A percentile compares a stretch with the other conserved stretches of the same genome.
These are phyloP conservation scores for Chrysopogon serrulatus DNA, from an alignment of 176 grass and related monocot species.

Conservation along the genomic window DNA sequence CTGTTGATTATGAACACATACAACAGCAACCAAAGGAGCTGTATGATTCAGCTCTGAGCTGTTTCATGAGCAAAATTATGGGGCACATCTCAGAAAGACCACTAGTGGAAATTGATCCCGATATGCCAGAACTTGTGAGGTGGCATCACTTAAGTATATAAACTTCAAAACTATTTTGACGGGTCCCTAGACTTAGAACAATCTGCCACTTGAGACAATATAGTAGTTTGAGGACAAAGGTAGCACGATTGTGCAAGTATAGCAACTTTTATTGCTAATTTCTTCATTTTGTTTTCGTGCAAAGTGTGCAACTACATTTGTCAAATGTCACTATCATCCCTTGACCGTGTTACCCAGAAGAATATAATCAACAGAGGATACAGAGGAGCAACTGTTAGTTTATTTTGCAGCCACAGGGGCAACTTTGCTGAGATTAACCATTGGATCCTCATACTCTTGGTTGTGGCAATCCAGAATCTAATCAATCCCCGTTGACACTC, in stretches of 20 bases:
- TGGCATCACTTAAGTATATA: background rate
- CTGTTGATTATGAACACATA: background rate
- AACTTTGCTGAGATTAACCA: constrained; percentile 78
- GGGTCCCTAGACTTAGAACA: background rate
- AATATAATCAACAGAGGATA: constrained; percentile 2
- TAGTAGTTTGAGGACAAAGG: background rate
- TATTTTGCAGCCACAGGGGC: constrained; percentile 67
- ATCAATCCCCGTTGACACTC: constrained; percentile 58
- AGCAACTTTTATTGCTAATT: background rate
- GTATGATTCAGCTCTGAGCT: constrained; percentile 1
- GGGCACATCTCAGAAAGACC: background rate
- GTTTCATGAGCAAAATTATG: background rate
- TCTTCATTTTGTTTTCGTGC: background rate
- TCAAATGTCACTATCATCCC: background rate
- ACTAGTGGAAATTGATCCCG: background rate
- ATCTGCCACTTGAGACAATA: constrained; percentile 5
- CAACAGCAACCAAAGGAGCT: background rate
- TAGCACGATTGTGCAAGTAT: background rate
- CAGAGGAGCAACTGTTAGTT: constrained; percentile 44
- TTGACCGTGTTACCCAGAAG: background rate
- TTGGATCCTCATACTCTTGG: constrained; percentile 81
- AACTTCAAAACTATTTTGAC: constrained; percentile 3
- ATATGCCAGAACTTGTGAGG: background rate
- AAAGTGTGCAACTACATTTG: background rate
- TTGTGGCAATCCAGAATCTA: constrained; percentile 81